Percentiles rank a stretch among this genome's conserved stretches.
Conservation (phyloP, 371 early-diverging fungal species). For the Apophysomyces trapeziformis region DNA sequence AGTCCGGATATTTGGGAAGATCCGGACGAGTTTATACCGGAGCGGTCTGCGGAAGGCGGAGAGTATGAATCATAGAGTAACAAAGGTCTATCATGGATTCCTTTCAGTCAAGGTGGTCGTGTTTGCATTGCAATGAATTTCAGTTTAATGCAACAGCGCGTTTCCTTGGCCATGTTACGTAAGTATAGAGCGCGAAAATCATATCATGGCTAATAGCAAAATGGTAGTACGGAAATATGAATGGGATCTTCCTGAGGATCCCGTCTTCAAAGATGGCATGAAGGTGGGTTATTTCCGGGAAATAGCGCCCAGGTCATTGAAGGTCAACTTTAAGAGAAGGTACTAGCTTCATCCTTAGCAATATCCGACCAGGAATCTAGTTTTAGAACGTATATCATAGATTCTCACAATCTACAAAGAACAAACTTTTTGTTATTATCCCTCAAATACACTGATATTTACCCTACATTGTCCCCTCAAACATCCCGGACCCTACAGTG, state of each 20-base stretch:
- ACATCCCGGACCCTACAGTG: too few species aligned
- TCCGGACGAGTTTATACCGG: constrained; percentile 46
- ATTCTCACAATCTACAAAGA: neutral
- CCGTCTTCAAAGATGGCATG: constrained; percentile 13
- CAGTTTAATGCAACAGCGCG: constrained; percentile 21
- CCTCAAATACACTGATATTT: too few species aligned
- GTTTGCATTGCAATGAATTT: constrained; percentile 41
- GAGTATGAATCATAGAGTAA: constrained; percentile 1
- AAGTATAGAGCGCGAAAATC: constrained; percentile 16
- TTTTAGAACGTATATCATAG: neutral
- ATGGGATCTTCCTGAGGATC: constrained; percentile 14
- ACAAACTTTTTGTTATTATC: too few species aligned
- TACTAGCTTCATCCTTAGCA: neutral
- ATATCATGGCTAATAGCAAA: neutral
- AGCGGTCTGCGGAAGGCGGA: constrained; percentile 40
- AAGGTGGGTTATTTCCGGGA: neutral
- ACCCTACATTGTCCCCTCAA: too few species aligned
- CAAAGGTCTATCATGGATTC: constrained; percentile 36
- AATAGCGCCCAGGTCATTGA: neutral
- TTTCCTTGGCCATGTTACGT: constrained; percentile 22
- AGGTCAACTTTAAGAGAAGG: neutral
- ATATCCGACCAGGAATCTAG: too few species aligned
- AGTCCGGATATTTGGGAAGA: constrained; percentile 34
- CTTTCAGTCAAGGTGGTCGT: constrained; percentile 49
- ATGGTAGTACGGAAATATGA: constrained; percentile 14